Base-by-base conservation (phyloP, 2,329 filamentous ascomycete species). In the Ceratocystis smalleyi region DNA sequence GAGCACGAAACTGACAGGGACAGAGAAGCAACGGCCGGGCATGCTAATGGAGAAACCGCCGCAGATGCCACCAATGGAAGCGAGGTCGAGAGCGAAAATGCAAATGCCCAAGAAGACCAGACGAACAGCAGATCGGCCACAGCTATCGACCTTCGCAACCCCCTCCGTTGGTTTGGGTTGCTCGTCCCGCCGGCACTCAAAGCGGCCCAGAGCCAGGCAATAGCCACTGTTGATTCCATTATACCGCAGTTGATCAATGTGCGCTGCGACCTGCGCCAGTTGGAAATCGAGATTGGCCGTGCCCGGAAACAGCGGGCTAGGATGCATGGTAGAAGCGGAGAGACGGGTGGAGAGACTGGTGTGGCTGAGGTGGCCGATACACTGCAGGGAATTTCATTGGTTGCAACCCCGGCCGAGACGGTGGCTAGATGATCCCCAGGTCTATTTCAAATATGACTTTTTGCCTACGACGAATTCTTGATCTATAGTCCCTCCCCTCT, bases 251-350 rank as follows among this genome's bases (percentile, higher is more conserved):
- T 90, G 7, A 78, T 78, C 5, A 79, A 78, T 1, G 72, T 88
- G n/a, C 77, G 78, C 43, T 77, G 77, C 32, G 79, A 83, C 69
- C 83, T 92, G 80, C 76, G 77, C 15, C 74, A 74, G n/a, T 71
- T 88, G 4, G 87, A 91, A 75, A 83, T 85, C 62, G 81, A 87
- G 68, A 83, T 92, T 63, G 78, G 86, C 45, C 76, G 86, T 65
- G 81, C 79, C 43, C 75, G 78, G 65, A 84, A 84, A 74, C 78
- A 72, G 73, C 74, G 79, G 43, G 76, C 77, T 30, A 83, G 81
- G 71, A 75, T 74, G 1, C 75, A 30, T 12, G 19, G 4, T 6
- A 27, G 22, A 17, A 27, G 12, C 15, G 51, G 24, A 3, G 24
- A 24, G 10, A 2, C 75, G 67, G 43, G 22, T 4, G 59, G 32